Conservation (phyloP, 495 filamentous ascomycete genomes). For the Talaromyces wortmannii region DNA sequence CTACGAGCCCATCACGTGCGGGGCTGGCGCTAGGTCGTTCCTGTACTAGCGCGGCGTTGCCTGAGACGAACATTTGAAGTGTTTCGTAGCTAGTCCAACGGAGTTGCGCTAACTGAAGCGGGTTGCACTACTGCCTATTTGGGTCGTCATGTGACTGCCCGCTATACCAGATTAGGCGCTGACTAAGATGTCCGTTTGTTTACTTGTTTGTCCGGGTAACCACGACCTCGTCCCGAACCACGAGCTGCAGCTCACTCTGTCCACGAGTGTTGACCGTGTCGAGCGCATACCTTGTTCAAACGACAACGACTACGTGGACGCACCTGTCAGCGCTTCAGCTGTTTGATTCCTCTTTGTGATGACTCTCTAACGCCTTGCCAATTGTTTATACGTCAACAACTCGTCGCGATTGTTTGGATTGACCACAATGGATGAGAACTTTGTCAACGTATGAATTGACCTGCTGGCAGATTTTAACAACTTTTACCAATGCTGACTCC, state of each 20-base stretch:
- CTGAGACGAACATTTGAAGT: too few relatives aligned
- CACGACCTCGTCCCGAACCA: not conserved
- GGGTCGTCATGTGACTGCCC: too few relatives aligned
- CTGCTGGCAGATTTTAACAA: not conserved
- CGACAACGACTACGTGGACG: too few relatives aligned
- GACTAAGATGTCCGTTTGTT: not conserved
- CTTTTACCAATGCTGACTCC: too few relatives aligned
- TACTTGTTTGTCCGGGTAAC: not conserved
- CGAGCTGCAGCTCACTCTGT: too few relatives aligned
- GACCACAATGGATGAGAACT: slow-evolving; percentile 5
- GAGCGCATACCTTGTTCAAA: too few relatives aligned
- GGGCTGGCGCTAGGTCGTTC: too few relatives aligned
- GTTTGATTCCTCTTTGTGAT: not conserved
- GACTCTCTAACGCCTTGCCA: not conserved
- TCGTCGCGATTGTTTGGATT: not conserved
- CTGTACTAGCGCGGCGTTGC: too few relatives aligned
- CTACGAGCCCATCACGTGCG: too few relatives aligned
- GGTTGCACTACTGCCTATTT: too few relatives aligned
- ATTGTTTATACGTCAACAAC: not conserved
- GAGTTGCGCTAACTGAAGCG: too few relatives aligned
- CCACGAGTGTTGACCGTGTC: too few relatives aligned
- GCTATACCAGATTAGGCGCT: not conserved
- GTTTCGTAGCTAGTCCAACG: not conserved
- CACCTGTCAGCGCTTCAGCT: not conserved
- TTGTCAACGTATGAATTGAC: not conserved